Percentiles rank a stretch among this genome's conserved stretches.
phyloP scores from a whole-genome alignment of 2,329 filamentous ascomycete species.

The Tetracladium maxilliforme region DNA sequence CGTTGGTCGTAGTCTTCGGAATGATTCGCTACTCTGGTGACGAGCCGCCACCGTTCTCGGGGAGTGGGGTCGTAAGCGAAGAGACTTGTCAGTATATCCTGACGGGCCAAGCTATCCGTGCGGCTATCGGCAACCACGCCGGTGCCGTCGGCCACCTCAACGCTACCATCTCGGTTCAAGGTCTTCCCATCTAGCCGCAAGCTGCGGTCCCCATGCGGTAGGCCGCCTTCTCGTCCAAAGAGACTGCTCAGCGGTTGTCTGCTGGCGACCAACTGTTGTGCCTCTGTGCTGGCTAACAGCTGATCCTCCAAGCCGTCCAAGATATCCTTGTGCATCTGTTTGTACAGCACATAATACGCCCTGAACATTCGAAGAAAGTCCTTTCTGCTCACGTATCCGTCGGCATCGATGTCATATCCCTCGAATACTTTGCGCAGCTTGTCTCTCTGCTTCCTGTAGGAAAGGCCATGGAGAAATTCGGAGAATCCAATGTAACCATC shows the following conservation, averaged over 20 bases:
- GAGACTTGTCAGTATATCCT: constrained; percentile 43
- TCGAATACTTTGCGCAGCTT: constrained; percentile 64
- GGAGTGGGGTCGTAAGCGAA: constrained; percentile 19
- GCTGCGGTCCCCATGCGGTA: constrained; percentile 52
- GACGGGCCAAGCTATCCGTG: constrained; percentile 43
- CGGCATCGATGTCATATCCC: constrained; percentile 80
- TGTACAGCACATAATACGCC: constrained; percentile 82
- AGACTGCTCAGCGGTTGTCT: constrained; percentile 61
- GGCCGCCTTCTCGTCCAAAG: constrained; percentile 58
- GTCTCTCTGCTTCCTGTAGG: constrained; percentile 52
- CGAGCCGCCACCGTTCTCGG: constrained; percentile 1
- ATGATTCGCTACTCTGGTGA: no score
- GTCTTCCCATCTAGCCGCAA: constrained; percentile 58
- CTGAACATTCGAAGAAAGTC: constrained; percentile 88
- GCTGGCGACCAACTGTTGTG: constrained; percentile 60
- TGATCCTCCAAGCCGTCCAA: constrained; percentile 67
- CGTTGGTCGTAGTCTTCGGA: no score
- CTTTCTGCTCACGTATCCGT: constrained; percentile 71
- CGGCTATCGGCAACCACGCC: constrained; percentile 44
- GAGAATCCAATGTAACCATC: constrained; percentile 85
- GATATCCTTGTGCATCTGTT: constrained; percentile 77
- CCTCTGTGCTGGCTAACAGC: constrained; percentile 58
- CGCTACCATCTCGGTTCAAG: constrained; percentile 45
- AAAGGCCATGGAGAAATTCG: constrained; percentile 77
- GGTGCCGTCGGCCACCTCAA: constrained; percentile 45